Evolutionary conservation across 176 grass and related monocot species (phyloP).

Genomic region (Oryza longistaminata): DNA sequence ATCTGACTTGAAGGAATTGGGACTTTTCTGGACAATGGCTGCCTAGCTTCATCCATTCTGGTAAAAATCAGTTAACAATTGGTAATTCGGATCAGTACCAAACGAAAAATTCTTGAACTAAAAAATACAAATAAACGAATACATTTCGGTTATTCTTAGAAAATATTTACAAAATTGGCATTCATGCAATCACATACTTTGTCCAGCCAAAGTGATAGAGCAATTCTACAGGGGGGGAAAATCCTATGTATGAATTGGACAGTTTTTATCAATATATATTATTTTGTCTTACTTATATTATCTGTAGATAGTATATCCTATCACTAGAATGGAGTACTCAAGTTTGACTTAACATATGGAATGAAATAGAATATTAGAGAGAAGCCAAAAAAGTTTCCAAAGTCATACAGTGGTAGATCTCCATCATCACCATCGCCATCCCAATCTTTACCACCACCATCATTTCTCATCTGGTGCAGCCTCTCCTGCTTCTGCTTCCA

Average conservation of each 20-base stretch:
- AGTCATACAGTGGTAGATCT: constrained; percentile 77
- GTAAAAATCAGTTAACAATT: not conserved
- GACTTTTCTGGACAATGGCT: not conserved
- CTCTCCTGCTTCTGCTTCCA: constrained; percentile 95
- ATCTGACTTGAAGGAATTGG: not conserved
- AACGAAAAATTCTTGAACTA: not conserved
- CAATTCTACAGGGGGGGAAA: not conserved
- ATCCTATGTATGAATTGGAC: not conserved
- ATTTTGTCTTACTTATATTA: not conserved
- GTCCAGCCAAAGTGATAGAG: not conserved
- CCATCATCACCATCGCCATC: constrained; percentile 60
- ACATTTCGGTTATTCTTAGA: not conserved
- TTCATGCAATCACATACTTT: not conserved
- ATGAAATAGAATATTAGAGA: not conserved
- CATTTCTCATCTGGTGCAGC: constrained; percentile 52
- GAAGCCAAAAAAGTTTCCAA: not conserved
- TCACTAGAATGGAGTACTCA: not conserved
- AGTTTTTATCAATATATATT: not conserved
- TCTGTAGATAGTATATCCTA: not conserved
- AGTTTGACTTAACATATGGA: not conserved
- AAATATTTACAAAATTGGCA: not conserved
- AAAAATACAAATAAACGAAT: not conserved
- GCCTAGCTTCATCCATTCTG: not conserved
- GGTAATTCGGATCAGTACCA: not conserved
- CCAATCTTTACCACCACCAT: constrained; percentile 55